Conservation (phyloP, 2,329 filamentous ascomycete species). For the Myrmaecium sp. region DNA sequence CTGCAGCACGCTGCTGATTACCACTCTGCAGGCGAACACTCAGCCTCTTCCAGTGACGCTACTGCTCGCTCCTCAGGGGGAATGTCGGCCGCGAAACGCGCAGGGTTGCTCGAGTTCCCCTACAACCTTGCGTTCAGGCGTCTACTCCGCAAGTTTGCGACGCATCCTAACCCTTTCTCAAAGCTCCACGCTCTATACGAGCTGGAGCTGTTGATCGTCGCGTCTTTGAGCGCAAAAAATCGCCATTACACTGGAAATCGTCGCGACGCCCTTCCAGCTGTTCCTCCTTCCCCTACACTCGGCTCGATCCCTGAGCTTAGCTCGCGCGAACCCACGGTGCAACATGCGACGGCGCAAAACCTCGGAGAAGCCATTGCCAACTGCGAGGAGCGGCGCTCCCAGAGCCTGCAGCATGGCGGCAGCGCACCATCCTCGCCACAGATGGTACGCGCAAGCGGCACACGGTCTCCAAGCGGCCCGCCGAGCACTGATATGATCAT, state of each 20-base stretch:
- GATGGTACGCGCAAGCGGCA: slow-evolving; percentile 5
- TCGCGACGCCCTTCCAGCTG: slow-evolving; percentile 22
- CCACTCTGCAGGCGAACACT: slow-evolving; percentile 28
- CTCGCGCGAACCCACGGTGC: slow-evolving; percentile 25
- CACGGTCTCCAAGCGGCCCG: slow-evolving; percentile 18
- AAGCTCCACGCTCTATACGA: slow-evolving; percentile 76
- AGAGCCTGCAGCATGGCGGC: slow-evolving; percentile 27
- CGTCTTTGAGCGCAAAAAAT: slow-evolving; percentile 46
- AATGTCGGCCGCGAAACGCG: slow-evolving; percentile 25
- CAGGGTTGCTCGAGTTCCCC: slow-evolving; percentile 46
- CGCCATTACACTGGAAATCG: slow-evolving; percentile 24
- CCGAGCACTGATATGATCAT: slow-evolving; percentile 27
- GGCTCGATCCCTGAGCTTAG: slow-evolving; percentile 27
- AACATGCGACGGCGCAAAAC: slow-evolving; percentile 25
- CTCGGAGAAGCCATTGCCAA: slow-evolving; percentile 55
- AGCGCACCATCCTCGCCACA: slow-evolving; percentile 20
- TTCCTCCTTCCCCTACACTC: slow-evolving; percentile 28
- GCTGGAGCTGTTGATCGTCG: slow-evolving; percentile 64
- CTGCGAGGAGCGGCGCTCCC: slow-evolving; percentile 49
- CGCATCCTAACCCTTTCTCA: slow-evolving; percentile 70
- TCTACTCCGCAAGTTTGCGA: slow-evolving; percentile 70
- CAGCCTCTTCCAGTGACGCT: slow-evolving; percentile 27
- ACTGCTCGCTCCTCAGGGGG: slow-evolving; percentile 24
- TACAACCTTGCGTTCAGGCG: slow-evolving; percentile 67
- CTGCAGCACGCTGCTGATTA: slow-evolving; percentile 23